Evolutionary conservation across 805 yeast species (phyloP).

Genomic region (Ogataea chonburiensis): DNA sequence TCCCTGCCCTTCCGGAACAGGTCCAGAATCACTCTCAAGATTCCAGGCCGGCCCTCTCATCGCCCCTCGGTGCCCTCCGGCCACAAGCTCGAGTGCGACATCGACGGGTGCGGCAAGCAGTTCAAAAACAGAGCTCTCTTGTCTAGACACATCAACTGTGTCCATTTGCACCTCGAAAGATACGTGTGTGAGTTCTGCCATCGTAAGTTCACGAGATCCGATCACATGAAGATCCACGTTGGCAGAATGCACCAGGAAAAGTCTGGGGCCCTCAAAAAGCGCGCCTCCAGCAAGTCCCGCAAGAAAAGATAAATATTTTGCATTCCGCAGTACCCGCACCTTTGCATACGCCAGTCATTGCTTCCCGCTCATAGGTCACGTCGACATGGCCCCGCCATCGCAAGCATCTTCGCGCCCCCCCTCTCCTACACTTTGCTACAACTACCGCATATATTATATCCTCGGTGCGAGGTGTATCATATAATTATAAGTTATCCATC

Average conservation of each 20-base stretch:
- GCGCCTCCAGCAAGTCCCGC: constrained; percentile 6
- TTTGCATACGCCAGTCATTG: constrained; percentile 7
- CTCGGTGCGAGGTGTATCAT: constrained; percentile 5
- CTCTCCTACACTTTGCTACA: constrained; percentile 6
- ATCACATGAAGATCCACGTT: constrained; percentile 64
- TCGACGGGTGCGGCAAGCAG: constrained; percentile 36
- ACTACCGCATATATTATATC: constrained; percentile 1
- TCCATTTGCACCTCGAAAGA: constrained; percentile 52
- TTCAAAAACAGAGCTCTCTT: constrained; percentile 67
- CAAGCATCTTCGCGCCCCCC: constrained; percentile 2
- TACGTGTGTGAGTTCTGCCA: constrained; percentile 57
- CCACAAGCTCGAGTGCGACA: constrained; percentile 39
- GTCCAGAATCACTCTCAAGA: constrained; percentile 10
- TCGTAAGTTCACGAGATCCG: constrained; percentile 64
- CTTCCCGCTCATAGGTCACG: constrained; percentile 3
- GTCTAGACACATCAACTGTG: constrained; percentile 64
- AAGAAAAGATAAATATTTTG: constrained; percentile 10
- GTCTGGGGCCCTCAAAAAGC: constrained; percentile 10
- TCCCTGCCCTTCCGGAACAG: neutral
- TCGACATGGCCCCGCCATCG: neutral
- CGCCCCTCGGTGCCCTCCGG: constrained; percentile 4
- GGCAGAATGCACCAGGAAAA: constrained; percentile 37
- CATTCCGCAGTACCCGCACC: constrained; percentile 1
- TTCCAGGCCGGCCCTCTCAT: constrained; percentile 11
- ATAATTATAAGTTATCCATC: too few species aligned